phyloP scores from a whole-genome alignment of 495 filamentous ascomycete genomes.

The Neurospora cerealis region DNA sequence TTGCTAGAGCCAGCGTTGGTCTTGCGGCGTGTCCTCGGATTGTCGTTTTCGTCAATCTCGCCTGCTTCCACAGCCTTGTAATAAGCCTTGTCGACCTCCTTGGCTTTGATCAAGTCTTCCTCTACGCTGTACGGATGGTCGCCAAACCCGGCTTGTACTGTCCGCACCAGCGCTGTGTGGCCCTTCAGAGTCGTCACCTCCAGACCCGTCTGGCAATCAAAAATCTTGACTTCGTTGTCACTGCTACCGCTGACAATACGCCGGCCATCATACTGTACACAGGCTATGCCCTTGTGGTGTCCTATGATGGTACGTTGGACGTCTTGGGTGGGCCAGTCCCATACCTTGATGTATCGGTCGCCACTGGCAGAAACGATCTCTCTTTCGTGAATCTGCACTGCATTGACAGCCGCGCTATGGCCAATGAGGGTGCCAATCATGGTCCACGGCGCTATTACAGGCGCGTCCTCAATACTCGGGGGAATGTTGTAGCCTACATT shows the following conservation, averaged over 20 bases:
- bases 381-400: conserved; percentile 77
- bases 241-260: conserved; percentile 92
- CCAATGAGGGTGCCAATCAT: conserved; percentile 69
- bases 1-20: conserved; percentile 68
- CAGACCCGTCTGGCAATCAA: conserved; percentile 70
- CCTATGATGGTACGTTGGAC: conserved; percentile 71
- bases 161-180: conserved; percentile 78
- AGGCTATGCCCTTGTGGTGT: conserved; percentile 92
- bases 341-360: conserved; percentile 83
- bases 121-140: conserved; percentile 73
- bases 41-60: conserved; percentile 27
- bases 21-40: conserved; percentile 29
- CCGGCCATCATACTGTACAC: conserved; percentile 95
- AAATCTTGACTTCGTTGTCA: conserved; percentile 90
- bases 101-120: conserved; percentile 59
- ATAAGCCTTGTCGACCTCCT: conserved; percentile 59
- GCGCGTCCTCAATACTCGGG: conserved; percentile 30
- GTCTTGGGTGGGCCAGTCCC: conserved; percentile 74
- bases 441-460: conserved; percentile 52
- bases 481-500: conserved; percentile 36
- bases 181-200: conserved; percentile 80
- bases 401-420: conserved; percentile 89
- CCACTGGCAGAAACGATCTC: conserved; percentile 92
- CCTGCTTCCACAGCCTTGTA: conserved; percentile 60
- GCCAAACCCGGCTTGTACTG: conserved; percentile 87